These are phyloP conservation scores for Pestalotiopsis sp. DNA, from an alignment of 2,329 filamentous ascomycete species.

Conservation along the genomic window DNA sequence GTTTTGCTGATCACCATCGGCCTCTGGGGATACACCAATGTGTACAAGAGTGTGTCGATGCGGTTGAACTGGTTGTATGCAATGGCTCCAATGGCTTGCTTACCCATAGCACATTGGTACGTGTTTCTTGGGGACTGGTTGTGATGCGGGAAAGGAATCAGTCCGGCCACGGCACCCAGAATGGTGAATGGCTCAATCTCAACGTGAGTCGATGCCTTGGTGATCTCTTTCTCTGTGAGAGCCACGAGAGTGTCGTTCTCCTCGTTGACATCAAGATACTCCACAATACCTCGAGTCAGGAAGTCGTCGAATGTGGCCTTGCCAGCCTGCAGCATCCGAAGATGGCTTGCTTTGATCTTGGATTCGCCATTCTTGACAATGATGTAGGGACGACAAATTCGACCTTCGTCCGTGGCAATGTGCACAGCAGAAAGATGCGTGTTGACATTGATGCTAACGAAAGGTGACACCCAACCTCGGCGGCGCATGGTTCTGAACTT, in stretches of 20 bases:
- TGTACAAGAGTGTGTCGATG: constrained; percentile 93
- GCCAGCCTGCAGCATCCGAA: constrained; percentile 81
- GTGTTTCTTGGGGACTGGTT: constrained; percentile 99
- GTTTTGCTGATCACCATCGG: constrained; percentile 98
- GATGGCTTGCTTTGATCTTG: constrained; percentile 76
- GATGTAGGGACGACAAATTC: constrained; percentile 94
- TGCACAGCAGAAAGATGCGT: constrained; percentile 90
- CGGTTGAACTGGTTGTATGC: constrained; percentile 97
- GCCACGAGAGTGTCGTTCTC: constrained; percentile 96
- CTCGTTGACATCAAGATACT: constrained; percentile 97
- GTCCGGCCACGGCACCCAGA: constrained; percentile 88
- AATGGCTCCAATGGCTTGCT: constrained; percentile 98
- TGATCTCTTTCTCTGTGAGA: constrained; percentile 84
- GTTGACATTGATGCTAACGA: constrained; percentile 96
- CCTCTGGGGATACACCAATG: constrained; percentile 96
- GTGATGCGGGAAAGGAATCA: constrained; percentile 98
- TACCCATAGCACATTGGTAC: constrained; percentile 99
- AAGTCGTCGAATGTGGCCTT: constrained; percentile 94
- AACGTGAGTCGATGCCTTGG: constrained; percentile 83
- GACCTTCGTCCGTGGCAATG: constrained; percentile 94
- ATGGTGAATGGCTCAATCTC: constrained; percentile 99
- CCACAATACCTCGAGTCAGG: constrained; percentile 83
- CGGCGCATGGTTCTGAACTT: constrained; percentile 86
- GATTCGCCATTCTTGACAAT: constrained; percentile 88
- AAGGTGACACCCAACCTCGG: constrained; percentile 90